phyloP scores from a whole-genome alignment of 345 rosid species.

The Aethionema arabicum region DNA sequence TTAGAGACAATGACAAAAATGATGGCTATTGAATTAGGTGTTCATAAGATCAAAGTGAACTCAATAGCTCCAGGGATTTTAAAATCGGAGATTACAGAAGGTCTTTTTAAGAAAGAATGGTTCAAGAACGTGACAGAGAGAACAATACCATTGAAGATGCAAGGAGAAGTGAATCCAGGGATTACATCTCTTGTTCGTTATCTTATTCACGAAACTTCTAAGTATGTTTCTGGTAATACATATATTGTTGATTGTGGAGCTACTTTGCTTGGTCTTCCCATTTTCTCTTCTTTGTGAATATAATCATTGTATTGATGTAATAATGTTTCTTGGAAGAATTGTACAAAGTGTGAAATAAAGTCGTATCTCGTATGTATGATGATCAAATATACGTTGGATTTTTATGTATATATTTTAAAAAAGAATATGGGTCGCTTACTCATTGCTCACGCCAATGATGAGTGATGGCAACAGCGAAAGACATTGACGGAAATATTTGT shows the following conservation, averaged over 20 bases:
- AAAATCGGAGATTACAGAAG: slow-evolving; percentile 67
- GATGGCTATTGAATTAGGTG: slow-evolving; percentile 76
- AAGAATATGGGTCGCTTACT: no score
- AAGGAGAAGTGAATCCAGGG: slow-evolving; percentile 61
- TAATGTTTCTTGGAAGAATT: neutral
- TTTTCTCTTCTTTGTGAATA: slow-evolving; percentile 59
- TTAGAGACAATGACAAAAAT: slow-evolving; percentile 65
- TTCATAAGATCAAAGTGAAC: slow-evolving; percentile 70
- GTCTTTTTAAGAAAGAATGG: slow-evolving; percentile 66
- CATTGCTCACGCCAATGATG: no score
- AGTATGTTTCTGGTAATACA: slow-evolving; percentile 56
- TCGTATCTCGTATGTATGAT: no score
- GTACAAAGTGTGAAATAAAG: no score
- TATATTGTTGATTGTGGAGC: slow-evolving; percentile 65
- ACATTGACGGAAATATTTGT: no score
- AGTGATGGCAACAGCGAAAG: no score
- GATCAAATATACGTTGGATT: no score
- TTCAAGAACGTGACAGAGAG: slow-evolving; percentile 40
- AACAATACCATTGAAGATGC: slow-evolving; percentile 44
- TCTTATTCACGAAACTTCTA: slow-evolving; percentile 67
- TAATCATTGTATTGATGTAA: neutral
- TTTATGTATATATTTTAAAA: no score
- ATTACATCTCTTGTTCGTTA: slow-evolving; percentile 65
- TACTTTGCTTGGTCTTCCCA: slow-evolving; percentile 60
- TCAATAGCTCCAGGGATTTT: slow-evolving; percentile 73